phyloP scores from a whole-genome alignment of 2,329 filamentous ascomycete species.

The Apiospora koreana region DNA sequence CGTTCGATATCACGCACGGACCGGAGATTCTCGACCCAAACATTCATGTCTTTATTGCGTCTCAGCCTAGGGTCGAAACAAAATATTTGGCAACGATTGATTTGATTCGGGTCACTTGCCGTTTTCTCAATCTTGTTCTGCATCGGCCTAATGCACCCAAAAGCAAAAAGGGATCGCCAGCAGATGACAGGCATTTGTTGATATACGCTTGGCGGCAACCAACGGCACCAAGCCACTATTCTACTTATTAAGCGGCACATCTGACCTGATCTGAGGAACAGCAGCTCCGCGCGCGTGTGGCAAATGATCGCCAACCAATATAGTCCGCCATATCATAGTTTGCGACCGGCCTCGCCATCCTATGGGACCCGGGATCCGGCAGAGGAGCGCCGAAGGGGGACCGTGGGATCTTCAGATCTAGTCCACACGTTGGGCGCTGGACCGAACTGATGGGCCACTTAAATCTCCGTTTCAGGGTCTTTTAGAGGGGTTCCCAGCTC shows the following conservation, averaged over 20 bases:
- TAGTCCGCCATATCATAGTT: neutral
- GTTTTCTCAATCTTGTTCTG: neutral
- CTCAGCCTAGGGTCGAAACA: neutral
- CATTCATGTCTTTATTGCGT: neutral
- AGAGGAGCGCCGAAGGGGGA: neutral
- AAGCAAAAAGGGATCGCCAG: neutral
- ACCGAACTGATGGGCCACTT: neutral
- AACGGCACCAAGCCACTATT: no score
- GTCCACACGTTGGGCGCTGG: constrained; percentile 4
- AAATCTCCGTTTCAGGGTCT: neutral
- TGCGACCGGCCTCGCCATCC: neutral
- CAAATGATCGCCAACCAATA: neutral
- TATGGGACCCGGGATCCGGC: neutral
- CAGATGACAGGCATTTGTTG: neutral
- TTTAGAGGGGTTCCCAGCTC: neutral
- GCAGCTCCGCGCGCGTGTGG: neutral
- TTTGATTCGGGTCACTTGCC: neutral
- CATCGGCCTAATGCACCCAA: neutral
- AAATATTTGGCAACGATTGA: neutral
- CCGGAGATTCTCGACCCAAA: neutral
- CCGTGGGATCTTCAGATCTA: constrained; percentile 4
- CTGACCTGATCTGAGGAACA: no score
- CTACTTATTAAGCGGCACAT: no score
- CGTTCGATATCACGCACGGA: neutral
- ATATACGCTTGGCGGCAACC: neutral